Conservation (phyloP, 176 grass and related monocot genomes). For the Themeda triandra region DNA sequence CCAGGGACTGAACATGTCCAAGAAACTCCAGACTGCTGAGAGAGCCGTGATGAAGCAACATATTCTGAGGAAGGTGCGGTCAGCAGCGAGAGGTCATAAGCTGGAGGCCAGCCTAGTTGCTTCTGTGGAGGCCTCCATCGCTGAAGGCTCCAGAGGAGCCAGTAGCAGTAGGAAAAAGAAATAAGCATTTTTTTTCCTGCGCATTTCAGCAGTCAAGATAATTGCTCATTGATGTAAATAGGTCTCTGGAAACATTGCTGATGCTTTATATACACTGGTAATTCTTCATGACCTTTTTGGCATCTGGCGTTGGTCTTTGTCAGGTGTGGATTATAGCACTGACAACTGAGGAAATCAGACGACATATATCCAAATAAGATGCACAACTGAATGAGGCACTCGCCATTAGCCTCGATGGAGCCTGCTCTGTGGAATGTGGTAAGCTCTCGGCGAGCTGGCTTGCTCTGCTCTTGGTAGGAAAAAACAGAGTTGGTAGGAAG, state of each 20-base stretch:
- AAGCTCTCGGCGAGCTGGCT: too few relatives aligned
- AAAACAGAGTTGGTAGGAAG: too few relatives aligned
- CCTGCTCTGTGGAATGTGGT: neutral
- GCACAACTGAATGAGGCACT: neutral
- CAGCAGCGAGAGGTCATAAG: slow-evolving; percentile 44
- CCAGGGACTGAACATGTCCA: slow-evolving; percentile 75
- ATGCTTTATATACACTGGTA: neutral
- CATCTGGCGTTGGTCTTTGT: neutral
- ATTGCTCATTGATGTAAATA: neutral
- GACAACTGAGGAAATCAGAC: neutral
- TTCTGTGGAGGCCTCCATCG: slow-evolving; percentile 47
- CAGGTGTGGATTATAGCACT: neutral
- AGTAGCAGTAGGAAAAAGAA: slow-evolving; percentile 58
- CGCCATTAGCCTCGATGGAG: too few relatives aligned
- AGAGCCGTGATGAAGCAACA: slow-evolving; percentile 72
- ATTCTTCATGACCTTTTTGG: neutral
- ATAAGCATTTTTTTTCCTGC: neutral
- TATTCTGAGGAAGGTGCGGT: slow-evolving; percentile 62
- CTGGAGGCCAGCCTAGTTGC: slow-evolving; percentile 48
- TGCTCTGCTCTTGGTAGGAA: too few relatives aligned
- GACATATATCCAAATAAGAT: neutral
- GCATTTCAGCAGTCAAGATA: neutral
- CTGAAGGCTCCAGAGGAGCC: slow-evolving; percentile 41
- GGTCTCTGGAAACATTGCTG: neutral
- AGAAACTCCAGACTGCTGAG: slow-evolving; percentile 61